Conservation (phyloP, 768 basidiomycete genomes). For the Trametes cinnabarina region DNA sequence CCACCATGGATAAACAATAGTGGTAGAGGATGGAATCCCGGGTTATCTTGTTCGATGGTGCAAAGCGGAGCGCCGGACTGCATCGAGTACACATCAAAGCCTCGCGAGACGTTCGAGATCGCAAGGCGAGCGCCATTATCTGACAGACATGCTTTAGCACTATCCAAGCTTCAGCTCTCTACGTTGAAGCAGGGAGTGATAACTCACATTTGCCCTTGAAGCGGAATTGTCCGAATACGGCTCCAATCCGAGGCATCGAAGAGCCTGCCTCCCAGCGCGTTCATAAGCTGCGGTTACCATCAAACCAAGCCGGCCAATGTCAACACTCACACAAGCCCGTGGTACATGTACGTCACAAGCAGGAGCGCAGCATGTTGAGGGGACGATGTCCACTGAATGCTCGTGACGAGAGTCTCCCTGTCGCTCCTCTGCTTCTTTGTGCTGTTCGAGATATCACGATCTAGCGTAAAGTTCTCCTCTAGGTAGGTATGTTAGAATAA, state of each 20-base stretch:
- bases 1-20: neutral
- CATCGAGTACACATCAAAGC: slow-evolving; percentile 5
- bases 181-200: neutral
- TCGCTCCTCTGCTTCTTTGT: neutral
- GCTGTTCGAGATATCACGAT: neutral
- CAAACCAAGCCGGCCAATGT: too few species aligned
- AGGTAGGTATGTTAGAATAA: neutral
- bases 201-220: neutral
- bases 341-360: neutral
- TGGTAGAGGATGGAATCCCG: neutral
- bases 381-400: neutral
- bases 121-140: neutral
- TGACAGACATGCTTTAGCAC: slow-evolving; percentile 6
- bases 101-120: slow-evolving; percentile 1
- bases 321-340: neutral
- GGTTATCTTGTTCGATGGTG: neutral
- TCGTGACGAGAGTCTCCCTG: neutral
- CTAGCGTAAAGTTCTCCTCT: neutral
- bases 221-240: neutral
- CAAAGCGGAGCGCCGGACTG: neutral
- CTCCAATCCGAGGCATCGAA: neutral
- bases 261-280: too few species aligned
- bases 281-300: too few species aligned
- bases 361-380: neutral
- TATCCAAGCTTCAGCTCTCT: neutral